These are phyloP conservation scores for Coemansia sp. DNA, from an alignment of 192 early-diverging fungal genomes.

Conservation along the genomic window DNA sequence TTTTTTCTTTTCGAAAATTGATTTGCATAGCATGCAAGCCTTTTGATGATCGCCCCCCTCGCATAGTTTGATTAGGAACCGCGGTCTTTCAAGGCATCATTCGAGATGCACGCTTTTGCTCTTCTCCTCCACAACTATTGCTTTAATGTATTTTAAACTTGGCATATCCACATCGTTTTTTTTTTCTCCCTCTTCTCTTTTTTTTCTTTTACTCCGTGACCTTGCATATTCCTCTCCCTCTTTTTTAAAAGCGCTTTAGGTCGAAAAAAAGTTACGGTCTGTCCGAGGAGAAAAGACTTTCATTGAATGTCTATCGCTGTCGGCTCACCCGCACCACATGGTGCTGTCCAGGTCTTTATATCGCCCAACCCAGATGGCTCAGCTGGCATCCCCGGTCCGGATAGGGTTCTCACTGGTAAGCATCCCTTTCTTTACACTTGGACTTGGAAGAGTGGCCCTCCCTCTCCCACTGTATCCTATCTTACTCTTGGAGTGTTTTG, in stretches of 20 bases:
- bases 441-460: background rate
- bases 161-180: constrained; percentile 7
- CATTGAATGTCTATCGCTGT: constrained; percentile 11
- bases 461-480: background rate
- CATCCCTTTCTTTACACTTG: background rate
- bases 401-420: constrained; percentile 27
- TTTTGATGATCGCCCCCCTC: background rate
- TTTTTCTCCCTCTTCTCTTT: background rate
- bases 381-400: constrained; percentile 12
- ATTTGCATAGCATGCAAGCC: constrained; percentile 3
- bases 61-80: constrained; percentile 5
- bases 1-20: background rate
- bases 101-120: background rate
- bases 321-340: background rate
- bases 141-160: constrained; percentile 8
- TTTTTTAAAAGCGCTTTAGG: constrained; percentile 9
- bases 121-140: constrained; percentile 3
- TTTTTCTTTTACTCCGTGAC: background rate
- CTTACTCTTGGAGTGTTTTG: constrained; percentile 5
- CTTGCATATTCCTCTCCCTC: constrained; percentile 10
- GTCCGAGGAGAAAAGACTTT: background rate
- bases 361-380: constrained; percentile 1
- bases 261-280: background rate
- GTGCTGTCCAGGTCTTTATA: constrained; percentile 15
- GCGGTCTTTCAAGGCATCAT: constrained; percentile 3